phyloP scores from a whole-genome alignment of 257 asterid species.

The Nicotiana undulata region DNA sequence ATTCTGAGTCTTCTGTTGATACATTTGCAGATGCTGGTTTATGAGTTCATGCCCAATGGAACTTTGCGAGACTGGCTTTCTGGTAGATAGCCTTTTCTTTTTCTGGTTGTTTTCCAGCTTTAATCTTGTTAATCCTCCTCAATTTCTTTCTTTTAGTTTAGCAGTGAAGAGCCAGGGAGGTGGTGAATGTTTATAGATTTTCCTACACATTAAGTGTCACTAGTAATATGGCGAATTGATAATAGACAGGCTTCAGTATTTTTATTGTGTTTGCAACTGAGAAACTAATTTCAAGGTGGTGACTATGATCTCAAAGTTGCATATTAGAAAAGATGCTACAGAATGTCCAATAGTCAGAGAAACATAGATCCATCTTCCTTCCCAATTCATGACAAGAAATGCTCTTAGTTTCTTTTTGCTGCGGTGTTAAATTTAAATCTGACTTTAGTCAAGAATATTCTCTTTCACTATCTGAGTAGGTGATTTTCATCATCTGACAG shows the following conservation, averaged over 20 bases:
- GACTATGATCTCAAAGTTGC: not conserved
- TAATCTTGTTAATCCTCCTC: not conserved
- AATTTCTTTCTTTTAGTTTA: not conserved
- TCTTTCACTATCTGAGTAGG: not conserved
- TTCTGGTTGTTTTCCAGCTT: not conserved
- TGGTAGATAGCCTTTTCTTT: constrained; percentile 28
- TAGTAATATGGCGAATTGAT: not conserved
- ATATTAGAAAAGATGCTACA: not conserved
- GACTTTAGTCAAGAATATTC: not conserved
- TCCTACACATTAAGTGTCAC: not conserved
- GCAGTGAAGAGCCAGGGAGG: not conserved
- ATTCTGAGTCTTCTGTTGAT: constrained; percentile 12
- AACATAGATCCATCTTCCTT: not conserved
- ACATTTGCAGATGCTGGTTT: constrained; percentile 64
- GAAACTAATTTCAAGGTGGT: not conserved
- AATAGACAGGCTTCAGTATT: not conserved
- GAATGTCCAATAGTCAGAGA: not conserved
- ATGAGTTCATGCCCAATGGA: constrained; percentile 84
- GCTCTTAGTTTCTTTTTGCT: not conserved
- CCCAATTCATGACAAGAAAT: not conserved
- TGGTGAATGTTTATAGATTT: not conserved
- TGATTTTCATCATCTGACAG: constrained; percentile 25
- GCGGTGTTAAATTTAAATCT: not conserved
- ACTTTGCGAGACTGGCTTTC: constrained; percentile 73
- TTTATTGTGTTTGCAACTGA: not conserved